Evolutionary conservation across 352 stramenopile genomes (phyloP).

Genomic region (Phytophthora chlamydospora): DNA sequence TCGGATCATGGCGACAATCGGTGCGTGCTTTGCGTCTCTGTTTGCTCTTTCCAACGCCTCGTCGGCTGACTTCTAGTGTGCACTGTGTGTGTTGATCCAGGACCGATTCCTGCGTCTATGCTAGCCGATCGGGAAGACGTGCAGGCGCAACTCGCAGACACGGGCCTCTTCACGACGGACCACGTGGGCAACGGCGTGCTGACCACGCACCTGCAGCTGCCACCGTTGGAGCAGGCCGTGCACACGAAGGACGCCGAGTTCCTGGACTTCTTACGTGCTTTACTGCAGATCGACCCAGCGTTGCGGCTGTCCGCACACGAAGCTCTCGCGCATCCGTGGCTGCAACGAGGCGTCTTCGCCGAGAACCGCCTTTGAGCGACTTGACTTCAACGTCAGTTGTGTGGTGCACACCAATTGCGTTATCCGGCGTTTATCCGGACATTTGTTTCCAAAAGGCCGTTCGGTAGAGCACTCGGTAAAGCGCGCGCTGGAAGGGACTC

Average conservation of each 20-base stretch:
- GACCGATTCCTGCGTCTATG: constrained; percentile 69
- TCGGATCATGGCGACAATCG: constrained; percentile 85
- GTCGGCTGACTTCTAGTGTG: background rate
- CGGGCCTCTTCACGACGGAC: constrained; percentile 60
- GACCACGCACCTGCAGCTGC: constrained; percentile 37
- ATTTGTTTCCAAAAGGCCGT: constrained; percentile 11
- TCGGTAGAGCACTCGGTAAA: constrained; percentile 6
- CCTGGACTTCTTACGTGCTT: constrained; percentile 65
- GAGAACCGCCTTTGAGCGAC: constrained; percentile 46
- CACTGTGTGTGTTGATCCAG: constrained; percentile 21
- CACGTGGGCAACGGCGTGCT: constrained; percentile 56
- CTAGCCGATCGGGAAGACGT: constrained; percentile 58
- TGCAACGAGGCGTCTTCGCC: constrained; percentile 69
- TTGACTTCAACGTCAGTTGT: constrained; percentile 15
- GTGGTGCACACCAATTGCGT: constrained; percentile 6
- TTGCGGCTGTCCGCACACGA: constrained; percentile 55
- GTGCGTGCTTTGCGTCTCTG: constrained; percentile 30
- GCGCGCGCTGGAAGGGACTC: constrained; percentile 8
- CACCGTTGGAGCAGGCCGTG: constrained; percentile 61
- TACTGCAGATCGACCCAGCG: constrained; percentile 74
- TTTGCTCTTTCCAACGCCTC: background rate
- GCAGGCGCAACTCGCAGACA: constrained; percentile 62
- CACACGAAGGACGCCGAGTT: constrained; percentile 65
- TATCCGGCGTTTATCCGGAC: constrained; percentile 30
- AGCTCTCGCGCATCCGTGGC: constrained; percentile 70